Conservation (phyloP, 1,139 yeast genomes). For the Scheffersomyces cryptocercus region DNA sequence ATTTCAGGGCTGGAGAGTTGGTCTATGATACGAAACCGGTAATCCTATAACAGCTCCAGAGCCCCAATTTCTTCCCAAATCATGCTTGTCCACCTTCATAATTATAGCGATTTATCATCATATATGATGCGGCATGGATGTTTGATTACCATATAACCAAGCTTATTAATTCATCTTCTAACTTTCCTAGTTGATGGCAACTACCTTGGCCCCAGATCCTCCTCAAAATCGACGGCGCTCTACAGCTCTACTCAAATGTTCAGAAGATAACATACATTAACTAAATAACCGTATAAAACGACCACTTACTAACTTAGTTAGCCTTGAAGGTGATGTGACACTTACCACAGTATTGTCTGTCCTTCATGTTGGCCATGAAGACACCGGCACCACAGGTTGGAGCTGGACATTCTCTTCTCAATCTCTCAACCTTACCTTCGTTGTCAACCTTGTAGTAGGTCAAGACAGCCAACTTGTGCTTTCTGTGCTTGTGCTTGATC, state of each 20-base stretch:
- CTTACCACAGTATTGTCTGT: conserved; percentile 99
- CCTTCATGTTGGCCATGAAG: conserved; percentile 99
- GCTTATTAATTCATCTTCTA: not conserved
- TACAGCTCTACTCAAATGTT: not conserved
- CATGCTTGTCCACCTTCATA: not conserved
- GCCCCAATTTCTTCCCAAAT: not conserved
- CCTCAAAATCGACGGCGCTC: not conserved
- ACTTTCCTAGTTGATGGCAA: not conserved
- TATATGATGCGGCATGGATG: too few relatives aligned
- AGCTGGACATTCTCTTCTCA: conserved; percentile 97
- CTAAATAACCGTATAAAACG: not conserved
- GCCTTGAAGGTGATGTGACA: conserved; percentile 93
- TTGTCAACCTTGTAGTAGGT: conserved; percentile 99
- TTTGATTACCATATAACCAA: not conserved
- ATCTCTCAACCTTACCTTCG: conserved; percentile 98
- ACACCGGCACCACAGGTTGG: conserved; percentile 97
- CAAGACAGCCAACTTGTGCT: conserved; percentile 98
- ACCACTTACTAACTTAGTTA: conserved; percentile 26
- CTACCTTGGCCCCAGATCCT: not conserved
- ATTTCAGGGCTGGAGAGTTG: too few relatives aligned
- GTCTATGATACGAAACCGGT: not conserved
- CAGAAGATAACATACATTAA: conserved; percentile 1
- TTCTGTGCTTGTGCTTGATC: conserved; percentile 99
- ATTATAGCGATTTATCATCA: too few relatives aligned
- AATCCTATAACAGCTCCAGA: not conserved